Percentiles rank a stretch among this genome's conserved stretches.
Evolutionary conservation across 1,284 basidiomycete species (phyloP).

Genomic region (Takashimella koratensis): DNA sequence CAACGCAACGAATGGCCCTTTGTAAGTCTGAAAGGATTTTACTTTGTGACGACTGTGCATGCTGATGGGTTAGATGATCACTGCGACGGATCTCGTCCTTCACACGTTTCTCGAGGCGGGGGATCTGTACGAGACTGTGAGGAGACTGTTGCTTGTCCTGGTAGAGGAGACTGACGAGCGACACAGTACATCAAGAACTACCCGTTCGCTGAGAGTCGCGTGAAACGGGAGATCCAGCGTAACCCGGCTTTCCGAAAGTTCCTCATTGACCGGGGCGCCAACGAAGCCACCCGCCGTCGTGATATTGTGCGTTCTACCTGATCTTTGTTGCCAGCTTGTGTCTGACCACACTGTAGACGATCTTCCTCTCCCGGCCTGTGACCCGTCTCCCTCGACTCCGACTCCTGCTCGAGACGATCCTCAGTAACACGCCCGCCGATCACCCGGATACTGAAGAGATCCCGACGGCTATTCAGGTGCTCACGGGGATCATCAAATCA

Average conservation of each 20-base stretch:
- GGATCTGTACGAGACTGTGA: constrained; percentile 32
- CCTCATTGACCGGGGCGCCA: constrained; percentile 59
- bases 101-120: too few relatives aligned
- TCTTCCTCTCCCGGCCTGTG: constrained; percentile 74
- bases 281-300: constrained; percentile 67
- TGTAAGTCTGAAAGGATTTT: constrained; percentile 15
- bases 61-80: too few relatives aligned
- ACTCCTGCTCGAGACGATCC: constrained; percentile 65
- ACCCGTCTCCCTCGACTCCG: constrained; percentile 72
- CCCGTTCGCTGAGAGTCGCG: constrained; percentile 70
- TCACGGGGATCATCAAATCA: constrained; percentile 21
- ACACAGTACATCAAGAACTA: constrained; percentile 59
- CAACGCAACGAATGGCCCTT: constrained; percentile 76
- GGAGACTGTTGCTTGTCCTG: constrained; percentile 31
- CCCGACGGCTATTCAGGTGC: constrained; percentile 23
- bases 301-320: constrained; percentile 50
- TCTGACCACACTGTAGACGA: constrained; percentile 53
- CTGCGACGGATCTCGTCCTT: too few relatives aligned
- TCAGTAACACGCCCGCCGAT: constrained; percentile 57
- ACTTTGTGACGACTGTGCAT: too few relatives aligned
- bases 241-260: constrained; percentile 66
- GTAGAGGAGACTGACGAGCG: too few relatives aligned
- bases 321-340: background rate
- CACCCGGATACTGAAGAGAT: constrained; percentile 44
- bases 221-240: constrained; percentile 64